Evolutionary conservation across 352 stramenopile genomes (phyloP).

Genomic region (Phytopythium oedochilum): DNA sequence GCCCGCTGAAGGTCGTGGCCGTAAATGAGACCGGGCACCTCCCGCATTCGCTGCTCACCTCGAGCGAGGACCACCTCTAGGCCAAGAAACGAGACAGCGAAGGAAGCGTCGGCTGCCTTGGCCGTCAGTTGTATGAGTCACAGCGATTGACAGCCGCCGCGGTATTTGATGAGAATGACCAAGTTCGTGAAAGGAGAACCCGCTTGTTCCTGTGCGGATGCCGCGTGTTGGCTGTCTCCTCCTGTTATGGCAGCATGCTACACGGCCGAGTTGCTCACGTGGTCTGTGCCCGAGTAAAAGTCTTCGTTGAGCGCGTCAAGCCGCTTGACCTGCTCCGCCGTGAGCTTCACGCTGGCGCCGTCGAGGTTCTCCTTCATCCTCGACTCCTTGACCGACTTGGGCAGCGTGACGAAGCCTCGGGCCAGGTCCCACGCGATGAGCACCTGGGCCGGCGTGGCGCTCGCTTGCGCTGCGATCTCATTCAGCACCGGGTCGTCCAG

Average conservation of each 20-base stretch:
- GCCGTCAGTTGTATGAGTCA: background rate
- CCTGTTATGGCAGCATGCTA: conserved; percentile 2
- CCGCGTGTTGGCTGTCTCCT: background rate
- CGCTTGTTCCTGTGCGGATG: background rate
- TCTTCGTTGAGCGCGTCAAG: conserved; percentile 33
- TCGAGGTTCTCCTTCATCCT: conserved; percentile 50
- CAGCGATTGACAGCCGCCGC: background rate
- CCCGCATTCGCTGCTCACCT: conserved; percentile 71
- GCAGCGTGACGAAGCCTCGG: conserved; percentile 36
- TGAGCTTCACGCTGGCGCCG: conserved; percentile 27
- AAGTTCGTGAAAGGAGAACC: background rate
- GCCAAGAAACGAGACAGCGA: background rate
- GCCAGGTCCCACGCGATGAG: conserved; percentile 43
- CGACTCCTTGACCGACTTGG: conserved; percentile 36
- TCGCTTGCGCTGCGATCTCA: conserved; percentile 24
- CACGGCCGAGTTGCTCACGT: conserved; percentile 27
- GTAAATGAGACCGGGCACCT: conserved; percentile 82
- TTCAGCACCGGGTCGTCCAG: conserved; percentile 31
- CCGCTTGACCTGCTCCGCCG: conserved; percentile 18
- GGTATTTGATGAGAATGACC: background rate
- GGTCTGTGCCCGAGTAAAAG: conserved; percentile 30
- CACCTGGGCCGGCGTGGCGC: conserved; percentile 33
- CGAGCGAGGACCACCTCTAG: conserved; percentile 82
- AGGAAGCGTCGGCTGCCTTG: background rate
- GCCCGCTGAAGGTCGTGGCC: conserved; percentile 62